Evolutionary conservation across 2,329 filamentous ascomycete species (phyloP).

Genomic region (Alternaria sp.): DNA sequence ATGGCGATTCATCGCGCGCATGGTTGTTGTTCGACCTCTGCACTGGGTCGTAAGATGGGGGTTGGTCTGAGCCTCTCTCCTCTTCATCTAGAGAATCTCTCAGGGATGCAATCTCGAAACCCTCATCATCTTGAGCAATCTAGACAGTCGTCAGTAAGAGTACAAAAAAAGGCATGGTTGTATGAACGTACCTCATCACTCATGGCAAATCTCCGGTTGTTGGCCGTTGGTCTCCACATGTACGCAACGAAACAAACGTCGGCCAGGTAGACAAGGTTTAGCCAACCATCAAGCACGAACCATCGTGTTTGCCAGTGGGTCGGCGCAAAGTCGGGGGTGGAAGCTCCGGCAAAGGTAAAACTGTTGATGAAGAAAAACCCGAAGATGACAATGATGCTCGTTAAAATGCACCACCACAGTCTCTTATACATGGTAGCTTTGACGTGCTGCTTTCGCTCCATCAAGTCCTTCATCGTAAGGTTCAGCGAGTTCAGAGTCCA

Average conservation of each 20-base stretch:
- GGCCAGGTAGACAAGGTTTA: constrained; percentile 94
- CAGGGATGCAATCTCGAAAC: constrained; percentile 94
- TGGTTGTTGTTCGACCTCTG: constrained; percentile 37
- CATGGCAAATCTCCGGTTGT: constrained; percentile 98
- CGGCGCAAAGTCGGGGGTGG: constrained; percentile 88
- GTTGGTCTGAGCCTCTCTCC: constrained; percentile 55
- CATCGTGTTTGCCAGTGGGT: constrained; percentile 97
- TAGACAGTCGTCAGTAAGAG: constrained; percentile 51
- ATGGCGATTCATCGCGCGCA: constrained; percentile 55
- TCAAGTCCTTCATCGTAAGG: constrained; percentile 93
- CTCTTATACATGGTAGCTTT: constrained; percentile 98
- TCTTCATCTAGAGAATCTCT: constrained; percentile 76
- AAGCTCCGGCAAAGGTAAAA: constrained; percentile 87
- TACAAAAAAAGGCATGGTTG: background rate
- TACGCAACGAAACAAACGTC: constrained; percentile 95
- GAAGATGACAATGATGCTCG: constrained; percentile 93
- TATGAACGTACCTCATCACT: constrained; percentile 77
- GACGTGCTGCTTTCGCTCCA: constrained; percentile 89
- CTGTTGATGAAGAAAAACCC: constrained; percentile 99
- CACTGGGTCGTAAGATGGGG: constrained; percentile 53
- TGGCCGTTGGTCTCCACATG: constrained; percentile 93
- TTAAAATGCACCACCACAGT: constrained; percentile 96
- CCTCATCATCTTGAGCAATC: constrained; percentile 97
- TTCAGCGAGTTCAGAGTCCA: constrained; percentile 98
- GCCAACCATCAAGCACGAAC: constrained; percentile 97